phyloP scores from a whole-genome alignment of 441 rosid genomes.

The Raphanus hybrid region DNA sequence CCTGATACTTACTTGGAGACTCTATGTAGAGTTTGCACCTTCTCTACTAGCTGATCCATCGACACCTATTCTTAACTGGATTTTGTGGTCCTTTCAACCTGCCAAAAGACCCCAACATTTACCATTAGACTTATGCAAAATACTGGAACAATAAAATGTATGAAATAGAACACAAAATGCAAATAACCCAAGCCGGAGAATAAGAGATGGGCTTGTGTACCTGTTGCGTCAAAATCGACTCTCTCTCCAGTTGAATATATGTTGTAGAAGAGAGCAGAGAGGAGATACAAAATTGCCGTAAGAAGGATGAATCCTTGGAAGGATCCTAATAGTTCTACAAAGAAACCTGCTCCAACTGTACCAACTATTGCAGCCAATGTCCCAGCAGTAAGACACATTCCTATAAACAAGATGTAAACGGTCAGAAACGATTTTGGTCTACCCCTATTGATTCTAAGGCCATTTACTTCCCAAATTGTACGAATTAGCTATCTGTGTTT shows the following conservation, averaged over 20 bases:
- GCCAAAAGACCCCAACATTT: background rate
- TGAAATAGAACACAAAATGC: background rate
- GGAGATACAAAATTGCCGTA: constrained; percentile 68
- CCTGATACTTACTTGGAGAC: constrained; percentile 30
- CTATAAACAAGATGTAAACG: constrained; percentile 43
- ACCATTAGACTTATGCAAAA: constrained; percentile 10
- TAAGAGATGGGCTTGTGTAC: constrained; percentile 34
- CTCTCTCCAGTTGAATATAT: constrained; percentile 84
- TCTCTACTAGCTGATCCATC: constrained; percentile 25
- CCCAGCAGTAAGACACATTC: constrained; percentile 85
- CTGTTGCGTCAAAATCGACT: constrained; percentile 67
- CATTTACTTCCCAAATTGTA: background rate
- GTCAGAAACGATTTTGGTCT: background rate
- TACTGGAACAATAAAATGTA: background rate
- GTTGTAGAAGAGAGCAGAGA: constrained; percentile 77
- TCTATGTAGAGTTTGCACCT: constrained; percentile 8
- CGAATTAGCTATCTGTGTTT: background rate
- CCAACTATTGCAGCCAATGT: constrained; percentile 92
- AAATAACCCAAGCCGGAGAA: background rate
- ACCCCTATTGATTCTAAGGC: background rate
- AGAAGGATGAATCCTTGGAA: constrained; percentile 90
- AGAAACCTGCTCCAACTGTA: constrained; percentile 95
- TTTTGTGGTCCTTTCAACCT: constrained; percentile 34
- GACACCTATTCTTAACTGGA: constrained; percentile 6
- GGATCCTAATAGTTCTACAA: constrained; percentile 85